A percentile compares a stretch with the other conserved stretches of the same genome.
phyloP scores from a whole-genome alignment of 768 basidiomycete species.

The Suillus fuscotomentosus region DNA sequence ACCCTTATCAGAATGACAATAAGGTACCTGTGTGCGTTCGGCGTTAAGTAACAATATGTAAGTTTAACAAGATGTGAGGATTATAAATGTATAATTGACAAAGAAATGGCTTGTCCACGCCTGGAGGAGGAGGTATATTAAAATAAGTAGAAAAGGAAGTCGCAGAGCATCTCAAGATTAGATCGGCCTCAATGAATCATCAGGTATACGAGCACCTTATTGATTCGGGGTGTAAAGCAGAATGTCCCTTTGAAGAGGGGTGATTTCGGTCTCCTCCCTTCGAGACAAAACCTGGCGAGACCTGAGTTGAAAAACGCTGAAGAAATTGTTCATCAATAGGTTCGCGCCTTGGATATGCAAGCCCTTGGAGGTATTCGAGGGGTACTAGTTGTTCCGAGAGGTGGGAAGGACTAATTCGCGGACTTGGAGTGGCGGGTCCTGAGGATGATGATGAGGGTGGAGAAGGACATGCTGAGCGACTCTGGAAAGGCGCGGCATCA shows the following conservation, averaged over 20 bases:
- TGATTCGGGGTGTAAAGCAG: neutral
- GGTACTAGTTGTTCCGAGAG: constrained; percentile 52
- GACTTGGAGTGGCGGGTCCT: constrained; percentile 36
- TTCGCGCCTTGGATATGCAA: constrained; percentile 55
- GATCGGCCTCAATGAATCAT: neutral
- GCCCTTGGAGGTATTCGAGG: constrained; percentile 57
- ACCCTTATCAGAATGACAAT: neutral
- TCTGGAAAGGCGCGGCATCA: constrained; percentile 18
- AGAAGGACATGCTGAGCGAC: constrained; percentile 25
- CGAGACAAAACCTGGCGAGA: constrained; percentile 15
- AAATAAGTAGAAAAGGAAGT: neutral
- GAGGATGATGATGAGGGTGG: constrained; percentile 40
- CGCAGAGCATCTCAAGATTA: neutral
- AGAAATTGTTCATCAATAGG: constrained; percentile 65
- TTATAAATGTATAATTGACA: neutral
- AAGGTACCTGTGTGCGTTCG: neutral
- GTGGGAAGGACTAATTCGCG: constrained; percentile 18
- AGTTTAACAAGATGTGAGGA: neutral
- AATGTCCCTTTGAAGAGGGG: constrained; percentile 11
- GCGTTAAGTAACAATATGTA: neutral
- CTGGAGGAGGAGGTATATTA: neutral
- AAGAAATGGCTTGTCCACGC: neutral
- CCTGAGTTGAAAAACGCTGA: constrained; percentile 48
- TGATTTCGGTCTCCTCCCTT: constrained; percentile 16
- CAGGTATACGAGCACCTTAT: neutral